phyloP scores from a whole-genome alignment of 2,329 filamentous ascomycete genomes.

The Cladosporium sphaerospermum region DNA sequence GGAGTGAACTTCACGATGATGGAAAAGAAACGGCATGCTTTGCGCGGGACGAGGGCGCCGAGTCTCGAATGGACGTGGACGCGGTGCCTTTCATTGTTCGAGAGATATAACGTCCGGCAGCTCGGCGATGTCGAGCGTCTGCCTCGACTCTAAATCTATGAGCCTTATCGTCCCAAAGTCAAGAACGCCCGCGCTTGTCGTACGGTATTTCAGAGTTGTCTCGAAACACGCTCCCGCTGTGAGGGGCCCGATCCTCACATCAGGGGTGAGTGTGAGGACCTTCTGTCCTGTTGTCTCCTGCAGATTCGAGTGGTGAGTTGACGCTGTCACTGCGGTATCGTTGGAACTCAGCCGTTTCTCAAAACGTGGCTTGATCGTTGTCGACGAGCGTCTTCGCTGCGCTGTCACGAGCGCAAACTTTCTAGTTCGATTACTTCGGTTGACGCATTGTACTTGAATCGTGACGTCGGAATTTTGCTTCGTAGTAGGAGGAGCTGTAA shows the following conservation, averaged over 20 bases:
- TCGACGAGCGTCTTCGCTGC: slow-evolving; percentile 8
- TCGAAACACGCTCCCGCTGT: slow-evolving; percentile 68
- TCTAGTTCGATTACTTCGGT: slow-evolving; percentile 56
- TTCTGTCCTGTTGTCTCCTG: slow-evolving; percentile 52
- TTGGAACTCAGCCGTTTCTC: slow-evolving; percentile 1
- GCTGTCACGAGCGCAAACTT: slow-evolving; percentile 63
- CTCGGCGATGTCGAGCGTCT: slow-evolving; percentile 71
- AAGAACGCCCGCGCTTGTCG: slow-evolving; percentile 59
- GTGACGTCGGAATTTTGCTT: slow-evolving; percentile 61
- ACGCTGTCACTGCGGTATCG: slow-evolving; percentile 13
- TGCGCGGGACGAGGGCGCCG: too few species aligned
- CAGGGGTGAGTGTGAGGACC: slow-evolving; percentile 67
- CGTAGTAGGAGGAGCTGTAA: slow-evolving; percentile 57
- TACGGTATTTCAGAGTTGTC: slow-evolving; percentile 65
- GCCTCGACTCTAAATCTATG: slow-evolving; percentile 65
- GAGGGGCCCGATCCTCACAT: slow-evolving; percentile 66
- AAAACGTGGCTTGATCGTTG: background rate
- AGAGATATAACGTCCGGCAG: slow-evolving; percentile 59
- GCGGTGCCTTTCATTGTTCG: slow-evolving; percentile 5
- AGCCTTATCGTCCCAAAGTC: slow-evolving; percentile 67
- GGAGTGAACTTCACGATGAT: background rate
- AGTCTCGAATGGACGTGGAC: too few species aligned
- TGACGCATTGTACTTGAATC: slow-evolving; percentile 71
- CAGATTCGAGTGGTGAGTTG: slow-evolving; percentile 15
- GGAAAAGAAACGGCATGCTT: background rate